phyloP scores from a whole-genome alignment of 805 yeast species.

The Jamesozyma spencerorum region DNA sequence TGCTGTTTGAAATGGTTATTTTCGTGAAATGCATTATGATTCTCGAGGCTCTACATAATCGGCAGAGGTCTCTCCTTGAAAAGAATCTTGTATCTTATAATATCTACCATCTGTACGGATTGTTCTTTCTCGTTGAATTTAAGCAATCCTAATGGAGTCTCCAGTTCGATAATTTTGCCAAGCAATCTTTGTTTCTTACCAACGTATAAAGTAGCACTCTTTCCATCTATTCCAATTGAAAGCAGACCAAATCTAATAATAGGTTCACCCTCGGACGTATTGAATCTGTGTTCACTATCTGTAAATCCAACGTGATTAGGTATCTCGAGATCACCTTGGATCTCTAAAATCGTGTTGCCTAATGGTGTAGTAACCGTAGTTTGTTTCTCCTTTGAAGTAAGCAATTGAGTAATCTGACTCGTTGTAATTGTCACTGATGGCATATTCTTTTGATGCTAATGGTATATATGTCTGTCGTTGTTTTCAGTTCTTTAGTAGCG shows the following conservation, averaged over 20 bases:
- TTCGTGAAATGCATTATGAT: no score
- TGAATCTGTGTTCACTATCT: conserved; percentile 16
- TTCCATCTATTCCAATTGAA: conserved; percentile 13
- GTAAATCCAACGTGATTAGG: conserved; percentile 26
- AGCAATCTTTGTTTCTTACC: conserved; percentile 63
- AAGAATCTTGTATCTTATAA: conserved; percentile 48
- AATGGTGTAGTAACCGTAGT: conserved; percentile 33
- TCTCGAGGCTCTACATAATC: conserved; percentile 42
- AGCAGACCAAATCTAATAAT: conserved; percentile 22
- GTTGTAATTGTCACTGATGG: conserved; percentile 22
- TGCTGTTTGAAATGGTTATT: no score
- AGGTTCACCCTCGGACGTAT: conserved; percentile 11
- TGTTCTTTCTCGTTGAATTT: conserved; percentile 31
- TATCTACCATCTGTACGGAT: conserved; percentile 45
- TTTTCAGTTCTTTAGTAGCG: no score
- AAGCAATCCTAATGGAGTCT: conserved; percentile 58
- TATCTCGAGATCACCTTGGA: conserved; percentile 61
- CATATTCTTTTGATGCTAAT: conserved; percentile 16
- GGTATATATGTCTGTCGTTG: no score
- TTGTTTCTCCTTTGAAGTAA: conserved; percentile 11
- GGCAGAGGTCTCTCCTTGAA: conserved; percentile 69
- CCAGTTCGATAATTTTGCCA: conserved; percentile 50
- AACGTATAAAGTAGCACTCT: conserved; percentile 48
- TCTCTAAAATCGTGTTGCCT: conserved; percentile 57
- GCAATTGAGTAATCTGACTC: conserved; percentile 15